Conservation (phyloP, 2,329 filamentous ascomycete genomes). For the Trichoderma hamatum region DNA sequence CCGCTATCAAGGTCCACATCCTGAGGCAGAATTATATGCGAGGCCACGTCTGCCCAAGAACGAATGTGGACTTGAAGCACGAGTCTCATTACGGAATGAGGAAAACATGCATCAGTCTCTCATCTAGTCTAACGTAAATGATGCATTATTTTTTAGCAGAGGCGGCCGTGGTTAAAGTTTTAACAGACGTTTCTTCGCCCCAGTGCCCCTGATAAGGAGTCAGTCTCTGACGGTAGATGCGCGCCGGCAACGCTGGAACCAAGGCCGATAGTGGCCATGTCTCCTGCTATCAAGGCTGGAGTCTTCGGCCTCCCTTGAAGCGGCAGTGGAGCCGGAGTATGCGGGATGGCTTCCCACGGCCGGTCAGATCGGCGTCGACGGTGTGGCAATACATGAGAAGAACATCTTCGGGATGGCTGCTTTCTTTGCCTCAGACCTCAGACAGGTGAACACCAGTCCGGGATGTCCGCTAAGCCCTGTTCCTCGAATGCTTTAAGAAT, state of each 20-base stretch:
- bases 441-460: background rate
- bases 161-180: background rate
- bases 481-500: background rate
- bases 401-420: background rate
- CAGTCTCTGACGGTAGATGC: slow-evolving; percentile 6
- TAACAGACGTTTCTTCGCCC: background rate
- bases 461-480: slow-evolving; percentile 10
- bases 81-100: background rate
- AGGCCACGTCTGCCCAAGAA: slow-evolving; percentile 7
- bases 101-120: background rate
- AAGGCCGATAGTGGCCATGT: slow-evolving; percentile 11
- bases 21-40: slow-evolving; percentile 14
- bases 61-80: slow-evolving; percentile 20
- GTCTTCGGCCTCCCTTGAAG: slow-evolving; percentile 20
- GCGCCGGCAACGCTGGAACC: background rate
- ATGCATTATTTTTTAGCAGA: background rate
- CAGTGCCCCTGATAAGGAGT: slow-evolving; percentile 1
- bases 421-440: background rate
- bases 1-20: slow-evolving; percentile 14
- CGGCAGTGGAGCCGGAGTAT: slow-evolving; percentile 24
- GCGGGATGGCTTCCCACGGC: slow-evolving; percentile 25
- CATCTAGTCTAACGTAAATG: background rate
- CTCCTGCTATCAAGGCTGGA: slow-evolving; percentile 9
- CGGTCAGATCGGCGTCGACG: slow-evolving; percentile 23
- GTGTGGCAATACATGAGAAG: slow-evolving; percentile 15